These are phyloP conservation scores for Gossypium stocksii DNA, from an alignment of 345 rosid species.

Conservation along the genomic window DNA sequence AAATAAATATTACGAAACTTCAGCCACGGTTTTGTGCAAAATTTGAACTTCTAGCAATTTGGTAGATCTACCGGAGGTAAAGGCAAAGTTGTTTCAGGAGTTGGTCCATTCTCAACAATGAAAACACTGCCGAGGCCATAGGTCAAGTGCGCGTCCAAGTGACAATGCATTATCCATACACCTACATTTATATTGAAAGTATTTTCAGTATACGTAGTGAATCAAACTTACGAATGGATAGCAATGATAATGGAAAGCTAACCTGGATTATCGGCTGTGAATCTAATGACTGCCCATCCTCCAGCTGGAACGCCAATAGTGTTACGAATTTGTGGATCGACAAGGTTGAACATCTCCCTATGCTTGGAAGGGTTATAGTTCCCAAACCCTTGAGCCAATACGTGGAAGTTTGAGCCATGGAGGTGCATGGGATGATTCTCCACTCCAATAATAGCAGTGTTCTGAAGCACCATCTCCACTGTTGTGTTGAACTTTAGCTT, in stretches of 20 bases:
- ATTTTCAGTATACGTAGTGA: not conserved
- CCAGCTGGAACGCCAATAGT: constrained; percentile 77
- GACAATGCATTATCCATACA: constrained; percentile 67
- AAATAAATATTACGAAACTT: not conserved
- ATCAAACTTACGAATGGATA: not conserved
- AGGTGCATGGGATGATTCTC: constrained; percentile 92
- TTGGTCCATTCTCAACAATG: constrained; percentile 53
- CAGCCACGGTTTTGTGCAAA: not conserved
- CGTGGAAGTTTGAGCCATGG: constrained; percentile 77
- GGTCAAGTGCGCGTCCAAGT: constrained; percentile 53
- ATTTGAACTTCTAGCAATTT: constrained; percentile 26
- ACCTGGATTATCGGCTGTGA: constrained; percentile 83
- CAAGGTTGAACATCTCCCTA: not conserved
- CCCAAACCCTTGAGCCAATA: constrained; percentile 87
- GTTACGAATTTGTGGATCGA: constrained; percentile 55
- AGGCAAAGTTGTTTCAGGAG: constrained; percentile 39
- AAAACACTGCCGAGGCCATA: constrained; percentile 52
- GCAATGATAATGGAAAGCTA: not conserved
- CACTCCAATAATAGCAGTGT: constrained; percentile 46
- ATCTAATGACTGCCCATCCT: constrained; percentile 78
- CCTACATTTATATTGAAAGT: constrained; percentile 26
- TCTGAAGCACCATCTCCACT: constrained; percentile 71
- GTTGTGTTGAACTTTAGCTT: constrained; percentile 62
- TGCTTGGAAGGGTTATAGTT: constrained; percentile 36
- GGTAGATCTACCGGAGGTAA: constrained; percentile 71